Conservation (phyloP, 441 rosid species). For the Flueggea neowawraea region DNA sequence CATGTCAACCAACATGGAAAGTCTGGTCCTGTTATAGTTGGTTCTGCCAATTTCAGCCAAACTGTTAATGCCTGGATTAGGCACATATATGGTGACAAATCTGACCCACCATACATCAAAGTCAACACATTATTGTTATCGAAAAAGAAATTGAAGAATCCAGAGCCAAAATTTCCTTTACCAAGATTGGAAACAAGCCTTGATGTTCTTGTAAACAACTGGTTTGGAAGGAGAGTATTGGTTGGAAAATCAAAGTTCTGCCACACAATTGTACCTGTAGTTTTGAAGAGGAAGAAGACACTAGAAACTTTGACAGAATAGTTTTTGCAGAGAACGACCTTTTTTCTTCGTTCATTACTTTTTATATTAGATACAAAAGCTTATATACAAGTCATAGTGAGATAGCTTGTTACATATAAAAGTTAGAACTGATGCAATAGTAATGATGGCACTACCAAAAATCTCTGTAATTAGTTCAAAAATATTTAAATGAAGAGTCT, state of each 20-base stretch:
- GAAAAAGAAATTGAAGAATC: slow-evolving; percentile 25
- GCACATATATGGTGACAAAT: slow-evolving; percentile 43
- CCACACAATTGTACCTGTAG: slow-evolving; percentile 23
- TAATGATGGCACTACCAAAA: too few relatives aligned
- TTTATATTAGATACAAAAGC: too few relatives aligned
- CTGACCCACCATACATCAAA: slow-evolving; percentile 38
- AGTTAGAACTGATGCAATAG: too few relatives aligned
- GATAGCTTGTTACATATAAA: too few relatives aligned
- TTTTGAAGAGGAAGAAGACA: too few relatives aligned
- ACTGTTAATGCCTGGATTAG: slow-evolving; percentile 1
- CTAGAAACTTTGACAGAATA: too few relatives aligned
- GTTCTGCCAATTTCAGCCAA: slow-evolving; percentile 20
- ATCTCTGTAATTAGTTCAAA: too few relatives aligned
- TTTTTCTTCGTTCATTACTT: too few relatives aligned
- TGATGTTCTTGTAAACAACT: slow-evolving; percentile 22
- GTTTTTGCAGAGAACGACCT: too few relatives aligned
- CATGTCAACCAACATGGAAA: slow-evolving; percentile 26
- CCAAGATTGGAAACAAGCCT: slow-evolving; percentile 25
- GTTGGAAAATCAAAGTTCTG: slow-evolving; percentile 45
- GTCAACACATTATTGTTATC: slow-evolving; percentile 38
- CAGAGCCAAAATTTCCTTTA: slow-evolving; percentile 19
- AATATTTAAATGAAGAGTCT: too few relatives aligned
- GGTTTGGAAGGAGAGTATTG: slow-evolving; percentile 45
- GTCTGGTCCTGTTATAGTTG: slow-evolving; percentile 28
- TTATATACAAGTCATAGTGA: too few relatives aligned